Conservation (phyloP, 805 yeast genomes). For the Wickerhamia fluorescens region DNA sequence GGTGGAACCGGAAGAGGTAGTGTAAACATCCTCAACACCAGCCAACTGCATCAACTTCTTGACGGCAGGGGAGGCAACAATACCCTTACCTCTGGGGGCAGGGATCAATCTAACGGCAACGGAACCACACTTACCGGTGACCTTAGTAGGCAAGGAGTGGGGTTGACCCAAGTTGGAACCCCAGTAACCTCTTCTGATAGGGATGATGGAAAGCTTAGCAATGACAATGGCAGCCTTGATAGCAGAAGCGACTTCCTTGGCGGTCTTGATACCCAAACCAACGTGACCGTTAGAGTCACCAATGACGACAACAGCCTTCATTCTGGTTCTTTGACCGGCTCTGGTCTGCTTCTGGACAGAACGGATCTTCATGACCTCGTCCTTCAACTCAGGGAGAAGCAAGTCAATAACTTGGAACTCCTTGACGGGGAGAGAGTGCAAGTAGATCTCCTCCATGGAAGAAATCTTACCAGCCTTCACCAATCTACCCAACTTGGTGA, state of each 20-base stretch:
- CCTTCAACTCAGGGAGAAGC: conserved; percentile 91
- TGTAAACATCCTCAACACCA: conserved; percentile 99
- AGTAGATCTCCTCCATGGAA: conserved; percentile 96
- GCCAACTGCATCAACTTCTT: conserved; percentile 98
- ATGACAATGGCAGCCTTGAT: conserved; percentile 99
- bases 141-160: conserved; percentile 96
- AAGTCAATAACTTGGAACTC: conserved; percentile 98
- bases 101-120: conserved; percentile 97
- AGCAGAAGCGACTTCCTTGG: conserved; percentile 99
- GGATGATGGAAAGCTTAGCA: conserved; percentile 97
- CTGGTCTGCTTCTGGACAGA: conserved; percentile 99
- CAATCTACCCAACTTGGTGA: conserved; percentile 99
- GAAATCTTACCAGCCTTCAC: conserved; percentile 98
- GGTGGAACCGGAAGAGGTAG: conserved; percentile 97
- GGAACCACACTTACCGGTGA: conserved; percentile 99
- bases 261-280: conserved; percentile 99
- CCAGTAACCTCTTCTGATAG: conserved; percentile 99
- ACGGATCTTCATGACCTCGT: conserved; percentile 99
- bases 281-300: conserved; percentile 99
- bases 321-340: conserved; percentile 99
- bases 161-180: conserved; percentile 99
- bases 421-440: conserved; percentile 99
- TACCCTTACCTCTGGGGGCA: conserved; percentile 99
- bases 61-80: conserved; percentile 99
- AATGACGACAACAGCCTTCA: conserved; percentile 99